Conservation (phyloP, 208 protist genomes). For the Vickermania spadyakhi region DNA sequence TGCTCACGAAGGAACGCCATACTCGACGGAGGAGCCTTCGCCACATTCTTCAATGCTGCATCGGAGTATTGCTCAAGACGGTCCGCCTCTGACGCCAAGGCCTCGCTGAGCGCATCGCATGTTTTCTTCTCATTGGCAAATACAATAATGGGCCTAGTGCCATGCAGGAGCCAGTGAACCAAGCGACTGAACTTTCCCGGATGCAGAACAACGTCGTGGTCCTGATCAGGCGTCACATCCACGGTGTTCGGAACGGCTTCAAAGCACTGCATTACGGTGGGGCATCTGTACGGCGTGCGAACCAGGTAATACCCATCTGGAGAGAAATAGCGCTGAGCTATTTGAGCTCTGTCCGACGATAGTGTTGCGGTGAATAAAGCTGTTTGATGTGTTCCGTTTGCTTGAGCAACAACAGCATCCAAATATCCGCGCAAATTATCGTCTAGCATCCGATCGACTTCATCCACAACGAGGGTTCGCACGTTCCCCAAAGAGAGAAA, state of each 20-base stretch:
- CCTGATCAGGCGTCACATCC: constrained; percentile 8
- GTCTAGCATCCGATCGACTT: constrained; percentile 95
- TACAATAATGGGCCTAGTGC: constrained; percentile 41
- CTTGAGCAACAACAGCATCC: constrained; percentile 79
- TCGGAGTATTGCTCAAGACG: constrained; percentile 23
- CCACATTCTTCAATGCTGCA: constrained; percentile 25
- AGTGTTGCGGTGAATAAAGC: constrained; percentile 97
- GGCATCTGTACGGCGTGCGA: constrained; percentile 48
- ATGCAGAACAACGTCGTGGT: constrained; percentile 31
- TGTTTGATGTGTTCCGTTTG: constrained; percentile 77
- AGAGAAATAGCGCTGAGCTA: constrained; percentile 60
- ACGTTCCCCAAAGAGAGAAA: constrained; percentile 62
- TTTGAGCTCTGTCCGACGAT: constrained; percentile 27
- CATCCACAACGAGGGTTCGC: constrained; percentile 91
- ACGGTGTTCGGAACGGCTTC: constrained; percentile 32
- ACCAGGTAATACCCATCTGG: constrained; percentile 51
- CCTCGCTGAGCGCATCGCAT: constrained; percentile 62
- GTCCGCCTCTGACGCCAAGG: constrained; percentile 42
- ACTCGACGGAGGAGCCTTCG: constrained; percentile 20
- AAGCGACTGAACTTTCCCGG: constrained; percentile 66
- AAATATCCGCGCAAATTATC: constrained; percentile 84
- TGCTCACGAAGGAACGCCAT: constrained; percentile 1
- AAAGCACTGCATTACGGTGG: constrained; percentile 61
- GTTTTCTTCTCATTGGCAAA: constrained; percentile 70
- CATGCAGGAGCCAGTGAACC: constrained; percentile 58